These are phyloP conservation scores for Boletus holoroseus DNA, from an alignment of 1,284 basidiomycete genomes.

Conservation along the genomic window DNA sequence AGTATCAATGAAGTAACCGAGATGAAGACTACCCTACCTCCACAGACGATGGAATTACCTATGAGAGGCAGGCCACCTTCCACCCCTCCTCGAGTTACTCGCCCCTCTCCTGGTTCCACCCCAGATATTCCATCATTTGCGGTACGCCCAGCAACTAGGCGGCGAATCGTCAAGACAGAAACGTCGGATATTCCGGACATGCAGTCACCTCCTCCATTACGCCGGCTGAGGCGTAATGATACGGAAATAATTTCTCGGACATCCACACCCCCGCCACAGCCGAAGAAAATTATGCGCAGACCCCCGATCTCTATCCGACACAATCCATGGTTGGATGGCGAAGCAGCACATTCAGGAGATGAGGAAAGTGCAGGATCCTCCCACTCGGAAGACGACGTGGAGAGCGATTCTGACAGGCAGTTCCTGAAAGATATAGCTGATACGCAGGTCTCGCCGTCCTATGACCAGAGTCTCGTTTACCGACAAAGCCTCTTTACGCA, in stretches of 20 bases:
- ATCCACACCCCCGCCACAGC: slow-evolving; percentile 19
- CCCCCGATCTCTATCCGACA: slow-evolving; percentile 35
- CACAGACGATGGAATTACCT: slow-evolving; percentile 20
- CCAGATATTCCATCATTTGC: slow-evolving; percentile 45
- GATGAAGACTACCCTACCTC: slow-evolving; percentile 4
- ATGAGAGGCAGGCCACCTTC: slow-evolving; percentile 41
- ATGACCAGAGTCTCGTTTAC: slow-evolving; percentile 66
- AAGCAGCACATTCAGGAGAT: slow-evolving; percentile 75
- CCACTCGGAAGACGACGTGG: slow-evolving; percentile 51
- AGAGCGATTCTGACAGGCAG: slow-evolving; percentile 62
- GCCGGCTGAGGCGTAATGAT: slow-evolving; percentile 40
- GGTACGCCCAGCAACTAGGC: slow-evolving; percentile 42
- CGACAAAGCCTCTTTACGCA: slow-evolving; percentile 68
- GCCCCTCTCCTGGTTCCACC: slow-evolving; percentile 17
- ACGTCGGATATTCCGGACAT: slow-evolving; percentile 35
- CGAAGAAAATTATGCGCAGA: slow-evolving; percentile 36
- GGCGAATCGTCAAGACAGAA: slow-evolving; percentile 27
- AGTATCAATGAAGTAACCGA: slow-evolving; percentile 10
- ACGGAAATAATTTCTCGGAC: slow-evolving; percentile 20
- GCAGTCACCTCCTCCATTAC: slow-evolving; percentile 37
- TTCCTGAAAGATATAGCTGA: slow-evolving; percentile 63
- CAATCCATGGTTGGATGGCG: slow-evolving; percentile 57
- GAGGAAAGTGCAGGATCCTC: slow-evolving; percentile 63
- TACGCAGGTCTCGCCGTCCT: slow-evolving; percentile 72
- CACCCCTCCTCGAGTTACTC: slow-evolving; percentile 30